Conservation (phyloP, 2,329 filamentous ascomycete species). For the Arthrobotrys conoides region DNA sequence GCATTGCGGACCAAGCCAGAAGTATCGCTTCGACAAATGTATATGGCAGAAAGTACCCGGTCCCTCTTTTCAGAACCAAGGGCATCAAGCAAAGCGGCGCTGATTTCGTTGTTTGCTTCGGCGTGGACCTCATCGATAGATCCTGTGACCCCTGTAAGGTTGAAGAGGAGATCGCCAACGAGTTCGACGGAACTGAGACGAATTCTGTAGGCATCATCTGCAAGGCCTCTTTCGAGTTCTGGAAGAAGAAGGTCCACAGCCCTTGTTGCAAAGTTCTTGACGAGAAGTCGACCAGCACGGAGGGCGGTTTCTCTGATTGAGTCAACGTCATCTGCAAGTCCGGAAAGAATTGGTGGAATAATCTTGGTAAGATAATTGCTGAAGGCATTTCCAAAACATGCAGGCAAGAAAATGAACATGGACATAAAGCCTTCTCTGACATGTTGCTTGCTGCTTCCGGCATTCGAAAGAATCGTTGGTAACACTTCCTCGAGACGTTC, state of each 20-base stretch:
- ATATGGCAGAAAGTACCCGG: conserved; percentile 95
- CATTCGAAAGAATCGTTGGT: conserved; percentile 95
- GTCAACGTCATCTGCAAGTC: conserved; percentile 94
- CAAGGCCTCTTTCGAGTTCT: conserved; percentile 93
- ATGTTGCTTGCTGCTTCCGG: conserved; percentile 87
- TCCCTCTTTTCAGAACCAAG: conserved; percentile 97
- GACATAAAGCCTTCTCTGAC: conserved; percentile 99
- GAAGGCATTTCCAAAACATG: conserved; percentile 99
- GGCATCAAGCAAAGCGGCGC: conserved; percentile 91
- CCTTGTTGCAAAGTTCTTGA: conserved; percentile 97
- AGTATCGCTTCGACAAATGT: conserved; percentile 97
- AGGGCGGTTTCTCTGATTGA: conserved; percentile 97
- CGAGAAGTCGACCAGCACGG: conserved; percentile 89
- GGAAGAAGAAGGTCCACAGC: conserved; percentile 94
- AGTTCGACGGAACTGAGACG: conserved; percentile 98
- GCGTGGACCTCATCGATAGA: conserved; percentile 77
- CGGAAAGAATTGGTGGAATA: conserved; percentile 93
- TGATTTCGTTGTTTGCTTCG: conserved; percentile 83
- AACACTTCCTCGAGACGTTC: conserved; percentile 93
- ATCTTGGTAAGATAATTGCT: conserved; percentile 95
- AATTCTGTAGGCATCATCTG: conserved; percentile 98
- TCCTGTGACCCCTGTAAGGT: conserved; percentile 91
- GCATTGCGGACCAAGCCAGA: conserved; percentile 90
- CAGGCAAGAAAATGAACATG: conserved; percentile 97
- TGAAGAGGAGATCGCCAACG: conserved; percentile 96